Evolutionary conservation across 176 grass and related monocot species (phyloP), one percentile per base, ranked within the genome.

Genomic region (sorghum (Sorghum bicolor)): DNA sequence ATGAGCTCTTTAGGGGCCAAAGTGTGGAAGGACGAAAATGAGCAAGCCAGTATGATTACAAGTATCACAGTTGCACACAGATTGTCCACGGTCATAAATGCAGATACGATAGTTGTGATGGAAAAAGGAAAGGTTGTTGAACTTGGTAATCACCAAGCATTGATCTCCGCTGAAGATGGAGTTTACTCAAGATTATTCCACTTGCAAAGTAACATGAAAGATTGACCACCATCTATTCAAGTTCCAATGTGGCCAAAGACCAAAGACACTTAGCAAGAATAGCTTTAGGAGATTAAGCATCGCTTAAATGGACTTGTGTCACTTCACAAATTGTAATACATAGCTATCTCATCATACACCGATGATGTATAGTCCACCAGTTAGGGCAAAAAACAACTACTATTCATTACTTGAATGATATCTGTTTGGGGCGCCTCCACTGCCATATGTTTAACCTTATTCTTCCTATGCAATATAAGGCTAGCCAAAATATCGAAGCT

Each of bases 1-100:
- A 65, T 93, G 82, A 67, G 48, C 16, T 66, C 91, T 43, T 67
- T 93, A 3, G 85, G 62, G 17, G 81, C 80, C 8, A 78, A 80
- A 2, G 72, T 70, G 25, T 84, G 83, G 90, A 80, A 57, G 20
- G 84, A 69, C 45, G 70, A 76, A 40, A 52, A 60, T 47, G 70
- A 64, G 22, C 39, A 30, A 67, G 44, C 33, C 28, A 60, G n/a
- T 50, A 84, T 25, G 85, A 82, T 87, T 61, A 92, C 91, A 33
- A 84, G 87, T 76, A 81, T 92, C 67, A 92, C 84, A 33, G 81
- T 92, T 68, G 87, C 91, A 29, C 91, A 87, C n/a, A 87, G 91
- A 63, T 11, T 92, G 33, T 89, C 91, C 33, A 92, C 91, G 6
- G 87, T 92, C 76, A 81, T 70, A 31, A 64, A 39, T 36, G 73